These are phyloP conservation scores for Litchi chinensis DNA, from an alignment of 345 rosid genomes.

Conservation along the genomic window DNA sequence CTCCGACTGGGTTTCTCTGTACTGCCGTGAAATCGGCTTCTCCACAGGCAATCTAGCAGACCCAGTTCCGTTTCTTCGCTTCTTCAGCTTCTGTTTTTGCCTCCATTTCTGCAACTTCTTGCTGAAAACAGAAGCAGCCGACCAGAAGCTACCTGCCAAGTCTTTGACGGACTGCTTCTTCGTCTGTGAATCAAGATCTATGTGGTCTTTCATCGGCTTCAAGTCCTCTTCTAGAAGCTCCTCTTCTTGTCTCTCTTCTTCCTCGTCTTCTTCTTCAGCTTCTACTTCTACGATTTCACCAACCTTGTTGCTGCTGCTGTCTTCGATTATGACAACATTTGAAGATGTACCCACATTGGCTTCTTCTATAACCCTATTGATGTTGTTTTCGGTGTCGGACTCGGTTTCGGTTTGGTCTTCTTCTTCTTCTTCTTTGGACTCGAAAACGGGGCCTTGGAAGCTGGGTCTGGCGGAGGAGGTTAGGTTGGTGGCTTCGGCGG, in stretches of 20 bases:
- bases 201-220: slow-evolving; percentile 87
- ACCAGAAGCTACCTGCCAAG: slow-evolving; percentile 89
- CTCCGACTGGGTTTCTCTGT: slow-evolving; percentile 94
- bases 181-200: slow-evolving; percentile 81
- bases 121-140: slow-evolving; percentile 97
- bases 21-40: slow-evolving; percentile 92
- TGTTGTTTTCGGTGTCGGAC: slow-evolving; percentile 26
- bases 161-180: slow-evolving; percentile 78
- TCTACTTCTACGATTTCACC: slow-evolving; percentile 52
- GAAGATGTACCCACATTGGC: slow-evolving; percentile 40
- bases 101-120: slow-evolving; percentile 98
- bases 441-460: slow-evolving; percentile 43
- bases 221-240: slow-evolving; percentile 51
- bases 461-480: slow-evolving; percentile 40
- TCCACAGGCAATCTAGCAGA: slow-evolving; percentile 92
- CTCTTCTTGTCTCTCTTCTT: slow-evolving; percentile 36
- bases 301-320: slow-evolving; percentile 14
- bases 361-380: slow-evolving; percentile 44
- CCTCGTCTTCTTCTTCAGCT: slow-evolving; percentile 52
- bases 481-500: too few relatives aligned
- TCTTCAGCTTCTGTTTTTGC: slow-evolving; percentile 91
- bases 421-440: slow-evolving; percentile 51
- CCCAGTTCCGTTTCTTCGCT: slow-evolving; percentile 58
- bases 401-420: slow-evolving; percentile 45
- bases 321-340: slow-evolving; percentile 28